phyloP scores from a whole-genome alignment of 2,329 filamentous ascomycete species.

The Hypoxylon sp. region DNA sequence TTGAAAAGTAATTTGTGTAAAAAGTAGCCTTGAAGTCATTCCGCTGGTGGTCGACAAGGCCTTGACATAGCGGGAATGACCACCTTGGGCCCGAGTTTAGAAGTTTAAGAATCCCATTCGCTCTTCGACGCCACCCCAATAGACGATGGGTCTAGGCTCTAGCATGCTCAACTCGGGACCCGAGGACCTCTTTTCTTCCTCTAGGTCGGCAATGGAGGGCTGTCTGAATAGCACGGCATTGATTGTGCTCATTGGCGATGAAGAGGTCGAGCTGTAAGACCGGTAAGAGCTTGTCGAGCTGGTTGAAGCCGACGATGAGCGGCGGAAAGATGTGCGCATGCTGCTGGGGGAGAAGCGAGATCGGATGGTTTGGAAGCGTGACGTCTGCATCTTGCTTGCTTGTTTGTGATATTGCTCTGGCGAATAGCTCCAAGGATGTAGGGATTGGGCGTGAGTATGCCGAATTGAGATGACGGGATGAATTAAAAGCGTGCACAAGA shows the following conservation, averaged over 20 bases:
- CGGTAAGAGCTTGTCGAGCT: slow-evolving; percentile 57
- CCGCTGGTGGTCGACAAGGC: neutral
- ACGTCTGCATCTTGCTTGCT: slow-evolving; percentile 59
- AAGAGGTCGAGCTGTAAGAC: slow-evolving; percentile 61
- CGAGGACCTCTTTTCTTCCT: slow-evolving; percentile 69
- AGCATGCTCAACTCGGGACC: slow-evolving; percentile 67
- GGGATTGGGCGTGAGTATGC: slow-evolving; percentile 14
- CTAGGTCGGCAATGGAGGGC: slow-evolving; percentile 68
- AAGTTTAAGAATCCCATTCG: slow-evolving; percentile 63
- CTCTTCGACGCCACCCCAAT: slow-evolving; percentile 74
- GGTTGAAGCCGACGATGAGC: slow-evolving; percentile 62
- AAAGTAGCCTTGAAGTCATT: slow-evolving; percentile 5
- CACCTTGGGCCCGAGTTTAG: slow-evolving; percentile 40
- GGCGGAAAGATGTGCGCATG: slow-evolving; percentile 67
- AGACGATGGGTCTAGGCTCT: slow-evolving; percentile 72
- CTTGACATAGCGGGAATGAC: neutral
- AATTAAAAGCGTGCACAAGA: slow-evolving; percentile 41
- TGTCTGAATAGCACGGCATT: slow-evolving; percentile 71
- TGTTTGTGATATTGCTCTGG: slow-evolving; percentile 13
- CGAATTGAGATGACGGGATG: slow-evolving; percentile 17
- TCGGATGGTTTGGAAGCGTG: slow-evolving; percentile 64
- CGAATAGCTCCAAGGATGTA: slow-evolving; percentile 1
- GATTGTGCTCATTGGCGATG: slow-evolving; percentile 64
- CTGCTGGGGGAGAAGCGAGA: slow-evolving; percentile 64
- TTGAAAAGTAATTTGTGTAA: slow-evolving; percentile 4